Conservation (phyloP, 805 yeast genomes). For the Suhomyces prunicola region DNA sequence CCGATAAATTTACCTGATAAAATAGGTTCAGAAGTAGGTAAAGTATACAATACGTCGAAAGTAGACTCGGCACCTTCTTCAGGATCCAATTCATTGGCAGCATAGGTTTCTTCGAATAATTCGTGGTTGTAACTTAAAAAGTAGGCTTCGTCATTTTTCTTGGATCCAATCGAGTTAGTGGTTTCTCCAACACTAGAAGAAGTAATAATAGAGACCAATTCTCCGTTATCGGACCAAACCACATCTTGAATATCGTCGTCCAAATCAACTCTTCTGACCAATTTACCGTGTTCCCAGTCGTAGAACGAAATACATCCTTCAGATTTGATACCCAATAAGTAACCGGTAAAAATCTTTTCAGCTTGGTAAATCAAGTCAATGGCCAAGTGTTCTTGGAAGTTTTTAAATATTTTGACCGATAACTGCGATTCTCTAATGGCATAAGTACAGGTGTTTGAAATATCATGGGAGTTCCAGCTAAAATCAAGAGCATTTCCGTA, state of each 20-base stretch:
- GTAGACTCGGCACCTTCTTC: conserved; percentile 90
- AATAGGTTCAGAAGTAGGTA: conserved; percentile 64
- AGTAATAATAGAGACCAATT: conserved; percentile 68
- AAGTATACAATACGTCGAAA: conserved; percentile 80
- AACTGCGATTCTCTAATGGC: conserved; percentile 75
- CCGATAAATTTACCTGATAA: conserved; percentile 96
- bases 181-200: conserved; percentile 20
- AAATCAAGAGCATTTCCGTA: conserved; percentile 89
- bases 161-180: conserved; percentile 20
- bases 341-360: conserved; percentile 82
- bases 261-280: conserved; percentile 88
- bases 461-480: conserved; percentile 86
- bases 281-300: conserved; percentile 86
- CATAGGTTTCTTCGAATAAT: conserved; percentile 59
- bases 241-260: conserved; percentile 70
- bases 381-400: conserved; percentile 74
- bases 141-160: conserved; percentile 65
- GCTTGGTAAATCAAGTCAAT: conserved; percentile 69
- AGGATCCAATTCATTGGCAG: conserved; percentile 54
- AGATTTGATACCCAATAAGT: conserved; percentile 80
- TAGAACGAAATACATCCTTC: conserved; percentile 83
- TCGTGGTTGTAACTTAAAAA: conserved; percentile 73
- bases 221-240: conserved; percentile 93
- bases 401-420: conserved; percentile 68
- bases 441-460: conserved; percentile 61